Conservation (phyloP, 176 grass and related monocot species). For the Lolium perenne region DNA sequence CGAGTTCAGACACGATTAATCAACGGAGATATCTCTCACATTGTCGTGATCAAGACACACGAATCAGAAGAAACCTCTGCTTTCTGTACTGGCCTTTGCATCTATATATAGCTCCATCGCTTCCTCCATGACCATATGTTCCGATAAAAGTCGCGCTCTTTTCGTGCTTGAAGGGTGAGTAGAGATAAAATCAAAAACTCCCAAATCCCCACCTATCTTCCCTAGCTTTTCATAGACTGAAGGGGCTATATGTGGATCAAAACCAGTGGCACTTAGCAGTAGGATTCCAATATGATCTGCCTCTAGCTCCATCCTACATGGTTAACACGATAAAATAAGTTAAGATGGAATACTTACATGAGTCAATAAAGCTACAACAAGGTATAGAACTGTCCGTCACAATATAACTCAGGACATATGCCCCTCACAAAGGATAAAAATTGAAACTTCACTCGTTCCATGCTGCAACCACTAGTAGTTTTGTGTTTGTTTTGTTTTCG, state of each 20-base stretch:
- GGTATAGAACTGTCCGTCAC: neutral
- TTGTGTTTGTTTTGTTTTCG: neutral
- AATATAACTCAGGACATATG: neutral
- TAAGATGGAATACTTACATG: neutral
- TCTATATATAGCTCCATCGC: slow-evolving; percentile 71
- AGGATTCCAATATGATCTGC: slow-evolving; percentile 91
- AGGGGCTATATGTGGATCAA: slow-evolving; percentile 80
- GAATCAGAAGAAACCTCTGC: neutral
- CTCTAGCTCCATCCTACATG: slow-evolving; percentile 87
- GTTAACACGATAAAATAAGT: slow-evolving; percentile 28
- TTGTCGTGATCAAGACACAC: neutral
- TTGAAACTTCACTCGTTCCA: neutral
- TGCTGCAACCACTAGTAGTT: neutral
- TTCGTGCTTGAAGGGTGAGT: slow-evolving; percentile 86
- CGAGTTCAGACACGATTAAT: too few species aligned
- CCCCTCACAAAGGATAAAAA: neutral
- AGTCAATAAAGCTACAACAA: neutral
- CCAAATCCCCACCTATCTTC: slow-evolving; percentile 59
- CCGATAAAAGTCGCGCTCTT: slow-evolving; percentile 63
- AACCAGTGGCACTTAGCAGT: slow-evolving; percentile 79
- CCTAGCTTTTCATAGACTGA: slow-evolving; percentile 75
- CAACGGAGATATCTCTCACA: too few species aligned
- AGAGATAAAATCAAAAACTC: slow-evolving; percentile 64
- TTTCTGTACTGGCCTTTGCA: neutral
- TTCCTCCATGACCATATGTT: slow-evolving; percentile 76